A percentile compares a stretch with the other conserved stretches of the same genome.
These are phyloP conservation scores for Hymenoscyphus repandus DNA, from an alignment of 2,329 filamentous ascomycete genomes.

Conservation along the genomic window DNA sequence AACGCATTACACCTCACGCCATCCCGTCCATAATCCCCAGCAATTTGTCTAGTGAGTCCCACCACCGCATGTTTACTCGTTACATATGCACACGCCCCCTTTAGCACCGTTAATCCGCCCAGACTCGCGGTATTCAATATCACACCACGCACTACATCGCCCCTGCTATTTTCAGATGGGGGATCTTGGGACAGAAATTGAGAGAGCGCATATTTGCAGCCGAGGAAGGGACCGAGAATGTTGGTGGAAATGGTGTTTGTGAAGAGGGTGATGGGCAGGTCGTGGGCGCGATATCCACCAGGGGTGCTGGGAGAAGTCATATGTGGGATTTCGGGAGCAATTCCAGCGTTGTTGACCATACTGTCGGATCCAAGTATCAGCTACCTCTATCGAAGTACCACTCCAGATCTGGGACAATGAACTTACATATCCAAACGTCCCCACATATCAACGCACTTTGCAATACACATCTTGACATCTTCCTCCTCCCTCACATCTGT, in stretches of 20 bases:
- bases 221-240: conserved; percentile 31
- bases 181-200: conserved; percentile 11
- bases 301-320: background rate
- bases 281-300: conserved; percentile 6
- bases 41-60: conserved; percentile 15
- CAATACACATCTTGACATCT: too few relatives aligned
- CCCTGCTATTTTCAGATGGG: background rate
- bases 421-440: too few relatives aligned
- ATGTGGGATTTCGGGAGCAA: conserved; percentile 1
- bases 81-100: conserved; percentile 13
- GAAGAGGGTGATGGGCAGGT: conserved; percentile 1
- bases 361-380: background rate
- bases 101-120: conserved; percentile 16
- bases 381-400: too few relatives aligned
- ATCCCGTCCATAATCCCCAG: conserved; percentile 9
- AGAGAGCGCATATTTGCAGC: conserved; percentile 30
- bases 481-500: too few relatives aligned
- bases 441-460: too few relatives aligned
- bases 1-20: conserved; percentile 10
- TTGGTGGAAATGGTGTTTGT: conserved; percentile 32
- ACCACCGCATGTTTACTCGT: conserved; percentile 13
- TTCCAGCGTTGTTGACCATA: conserved; percentile 15
- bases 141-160: conserved; percentile 17
- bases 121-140: conserved; percentile 27
- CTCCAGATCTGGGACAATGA: too few relatives aligned